Base-by-base conservation (phyloP, 345 rosid species). In the Camelina sativa region DNA sequence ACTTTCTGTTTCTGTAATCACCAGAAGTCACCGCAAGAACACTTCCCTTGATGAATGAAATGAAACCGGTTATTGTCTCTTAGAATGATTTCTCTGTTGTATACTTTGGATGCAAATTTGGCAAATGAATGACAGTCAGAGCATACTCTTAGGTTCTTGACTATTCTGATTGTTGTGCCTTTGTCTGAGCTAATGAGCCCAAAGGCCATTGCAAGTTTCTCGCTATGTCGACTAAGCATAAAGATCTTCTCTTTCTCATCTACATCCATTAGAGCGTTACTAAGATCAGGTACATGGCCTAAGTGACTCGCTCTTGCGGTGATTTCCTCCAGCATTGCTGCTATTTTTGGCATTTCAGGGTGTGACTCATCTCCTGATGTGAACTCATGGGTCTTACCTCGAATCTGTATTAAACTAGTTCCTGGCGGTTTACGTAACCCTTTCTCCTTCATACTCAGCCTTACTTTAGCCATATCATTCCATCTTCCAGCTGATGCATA, bases 401-500 rank as follows among this genome's bases (percentile, higher is more conserved):
- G 66, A 48, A 84, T 71, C 74, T 83, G 81, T 12, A 80, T 41
- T 12, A 78, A 76, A 76, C 91, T 87, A 4, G 85, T 85, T 60
- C 91, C 88, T 0, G 88, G 94, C 17, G 78, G 15, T 77, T 89
- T 87, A 0, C 69, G 81, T 65, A 82, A 59, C 35, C 93, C 89
- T 76, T 65, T 80, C 76, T 82, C 87, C 78, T 83, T 87, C 82
- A 89, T 79, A 47, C 75, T 75, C 55, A 84, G 62, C 69, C 95
- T 84, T 59, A 86, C 90, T 80, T 73, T 83, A 2, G 86, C 82
- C 43, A 86, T 82, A 63, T 84, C 85, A 8, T 66, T 67, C 86
- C 94, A 89, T 76, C 84, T 83, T 76, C 89, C 85, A 55, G 83
- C 85, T 8, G 85, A 85, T 7, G 94, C 89, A 34, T 89, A 84